phyloP scores from a whole-genome alignment of 305 asterid genomes.

The Fraxinus xanthoxyloides region DNA sequence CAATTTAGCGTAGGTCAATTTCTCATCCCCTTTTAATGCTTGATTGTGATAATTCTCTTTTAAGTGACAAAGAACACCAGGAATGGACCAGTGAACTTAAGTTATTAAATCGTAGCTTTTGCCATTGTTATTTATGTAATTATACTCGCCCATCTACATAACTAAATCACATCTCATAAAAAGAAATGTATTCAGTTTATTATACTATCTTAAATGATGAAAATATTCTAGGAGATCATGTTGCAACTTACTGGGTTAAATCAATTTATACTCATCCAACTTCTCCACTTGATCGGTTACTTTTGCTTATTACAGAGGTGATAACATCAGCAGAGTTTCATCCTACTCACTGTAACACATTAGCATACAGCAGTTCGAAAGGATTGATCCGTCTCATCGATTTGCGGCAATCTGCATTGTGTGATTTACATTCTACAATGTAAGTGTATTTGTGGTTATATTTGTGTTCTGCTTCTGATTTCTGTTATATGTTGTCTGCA shows the following conservation, averaged over 20 bases:
- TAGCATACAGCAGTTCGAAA: constrained; percentile 98
- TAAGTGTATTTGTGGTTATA: constrained; percentile 36
- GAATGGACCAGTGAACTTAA: not conserved
- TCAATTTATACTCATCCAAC: constrained; percentile 8
- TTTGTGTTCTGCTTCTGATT: constrained; percentile 20
- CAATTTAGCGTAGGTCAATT: not conserved
- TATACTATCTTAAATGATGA: not conserved
- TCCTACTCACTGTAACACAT: constrained; percentile 89
- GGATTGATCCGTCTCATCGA: constrained; percentile 97
- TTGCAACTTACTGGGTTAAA: not conserved
- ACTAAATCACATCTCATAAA: not conserved
- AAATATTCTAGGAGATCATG: constrained; percentile 7
- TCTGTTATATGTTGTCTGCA: constrained; percentile 14
- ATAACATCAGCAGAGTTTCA: constrained; percentile 98
- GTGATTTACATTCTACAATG: constrained; percentile 94
- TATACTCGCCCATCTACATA: not conserved
- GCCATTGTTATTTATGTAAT: not conserved
- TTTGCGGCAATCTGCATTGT: constrained; percentile 95
- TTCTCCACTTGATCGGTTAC: constrained; percentile 20
- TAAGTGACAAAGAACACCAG: not conserved
- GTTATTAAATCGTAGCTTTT: constrained; percentile 1
- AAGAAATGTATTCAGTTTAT: not conserved
- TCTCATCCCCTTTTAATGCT: not conserved
- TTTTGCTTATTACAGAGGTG: constrained; percentile 74
- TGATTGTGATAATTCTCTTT: not conserved